Evolutionary conservation across 257 asterid genomes (phyloP).

Genomic region (Nicotiana tabacum): DNA sequence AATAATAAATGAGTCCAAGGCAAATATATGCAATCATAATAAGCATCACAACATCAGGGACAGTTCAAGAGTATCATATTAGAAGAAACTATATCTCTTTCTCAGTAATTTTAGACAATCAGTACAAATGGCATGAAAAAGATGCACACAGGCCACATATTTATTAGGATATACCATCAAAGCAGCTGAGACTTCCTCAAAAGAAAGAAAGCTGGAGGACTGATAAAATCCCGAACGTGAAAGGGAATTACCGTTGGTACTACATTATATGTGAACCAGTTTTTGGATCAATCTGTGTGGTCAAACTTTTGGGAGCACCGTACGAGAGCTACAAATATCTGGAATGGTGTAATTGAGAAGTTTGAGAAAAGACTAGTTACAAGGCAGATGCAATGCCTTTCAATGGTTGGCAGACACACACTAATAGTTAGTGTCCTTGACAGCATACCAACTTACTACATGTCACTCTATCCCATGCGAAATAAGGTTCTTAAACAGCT

Average conservation of each 20-base stretch:
- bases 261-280: neutral
- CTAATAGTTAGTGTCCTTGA: no score
- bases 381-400: no score
- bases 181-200: neutral
- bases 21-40: neutral
- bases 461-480: no score
- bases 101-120: neutral
- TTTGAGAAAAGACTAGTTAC: no score
- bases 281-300: neutral
- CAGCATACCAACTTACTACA: no score
- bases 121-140: neutral
- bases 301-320: neutral
- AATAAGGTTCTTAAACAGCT: no score
- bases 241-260: neutral
- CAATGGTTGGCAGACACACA: no score
- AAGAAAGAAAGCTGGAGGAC: neutral
- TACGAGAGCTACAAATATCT: neutral
- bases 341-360: no score
- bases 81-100: neutral
- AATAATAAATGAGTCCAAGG: neutral
- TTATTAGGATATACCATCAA: neutral
- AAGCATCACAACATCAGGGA: conserved; percentile 7
- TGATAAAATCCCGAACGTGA: neutral
- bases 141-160: neutral
- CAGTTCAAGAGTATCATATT: neutral